These are phyloP conservation scores for Annulohypoxylon bovei DNA, from an alignment of 495 filamentous ascomycete species.

Conservation along the genomic window DNA sequence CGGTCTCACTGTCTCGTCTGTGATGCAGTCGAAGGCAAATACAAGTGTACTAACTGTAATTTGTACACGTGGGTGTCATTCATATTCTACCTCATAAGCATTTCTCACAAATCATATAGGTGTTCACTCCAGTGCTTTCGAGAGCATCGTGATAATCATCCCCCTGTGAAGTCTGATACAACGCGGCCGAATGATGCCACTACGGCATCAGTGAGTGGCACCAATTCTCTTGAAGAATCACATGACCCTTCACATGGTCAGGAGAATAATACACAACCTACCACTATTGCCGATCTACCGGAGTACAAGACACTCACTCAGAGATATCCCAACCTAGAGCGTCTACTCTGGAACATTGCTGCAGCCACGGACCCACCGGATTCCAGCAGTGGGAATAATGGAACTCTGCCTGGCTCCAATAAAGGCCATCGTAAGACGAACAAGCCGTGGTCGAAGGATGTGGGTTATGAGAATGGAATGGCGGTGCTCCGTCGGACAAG, in stretches of 20 bases:
- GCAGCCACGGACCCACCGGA: slow-evolving; percentile 44
- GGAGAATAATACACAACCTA: neutral
- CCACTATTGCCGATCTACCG: slow-evolving; percentile 40
- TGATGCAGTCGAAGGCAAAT: slow-evolving; percentile 63
- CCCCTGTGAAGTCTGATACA: slow-evolving; percentile 16
- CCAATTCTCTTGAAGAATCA: neutral
- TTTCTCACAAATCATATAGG: slow-evolving; percentile 52
- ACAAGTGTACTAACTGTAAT: slow-evolving; percentile 69
- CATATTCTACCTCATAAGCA: neutral
- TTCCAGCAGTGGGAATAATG: neutral
- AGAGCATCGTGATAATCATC: slow-evolving; percentile 62
- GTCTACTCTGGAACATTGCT: slow-evolving; percentile 44
- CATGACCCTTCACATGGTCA: neutral
- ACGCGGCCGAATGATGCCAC: neutral
- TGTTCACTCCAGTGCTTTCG: slow-evolving; percentile 76
- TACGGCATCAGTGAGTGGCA: neutral
- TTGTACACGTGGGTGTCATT: slow-evolving; percentile 63
- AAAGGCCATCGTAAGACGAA: slow-evolving; percentile 26
- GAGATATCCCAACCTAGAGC: slow-evolving; percentile 42
- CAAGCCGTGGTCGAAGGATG: slow-evolving; percentile 41
- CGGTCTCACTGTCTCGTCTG: slow-evolving; percentile 62
- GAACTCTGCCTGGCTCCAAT: neutral
- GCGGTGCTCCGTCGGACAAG: slow-evolving; percentile 36
- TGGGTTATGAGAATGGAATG: slow-evolving; percentile 41
- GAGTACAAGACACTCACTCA: slow-evolving; percentile 42